Conservation (phyloP, 352 stramenopile genomes). For the Globisporangium orthogonon region DNA sequence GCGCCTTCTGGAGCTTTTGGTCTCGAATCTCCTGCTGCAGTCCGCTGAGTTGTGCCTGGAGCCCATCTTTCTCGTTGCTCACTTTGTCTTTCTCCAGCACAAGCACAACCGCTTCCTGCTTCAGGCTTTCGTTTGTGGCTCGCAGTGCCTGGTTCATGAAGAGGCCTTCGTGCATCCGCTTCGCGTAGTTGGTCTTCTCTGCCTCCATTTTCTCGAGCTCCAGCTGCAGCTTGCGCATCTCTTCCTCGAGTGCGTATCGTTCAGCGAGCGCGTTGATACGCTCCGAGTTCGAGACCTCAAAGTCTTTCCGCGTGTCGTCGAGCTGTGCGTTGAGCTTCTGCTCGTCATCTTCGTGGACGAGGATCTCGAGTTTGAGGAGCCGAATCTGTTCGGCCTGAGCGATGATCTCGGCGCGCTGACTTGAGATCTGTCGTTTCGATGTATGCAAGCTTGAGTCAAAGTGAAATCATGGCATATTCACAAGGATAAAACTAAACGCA, state of each 20-base stretch:
- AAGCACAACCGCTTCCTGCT: slow-evolving; percentile 44
- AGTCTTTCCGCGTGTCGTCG: slow-evolving; percentile 49
- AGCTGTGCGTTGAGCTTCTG: slow-evolving; percentile 55
- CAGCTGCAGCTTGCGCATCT: slow-evolving; percentile 47
- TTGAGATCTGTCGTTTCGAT: slow-evolving; percentile 21
- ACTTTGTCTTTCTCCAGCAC: slow-evolving; percentile 61
- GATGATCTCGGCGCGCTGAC: slow-evolving; percentile 27
- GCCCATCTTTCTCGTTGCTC: slow-evolving; percentile 24
- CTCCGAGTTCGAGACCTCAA: slow-evolving; percentile 62
- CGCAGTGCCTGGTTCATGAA: slow-evolving; percentile 75
- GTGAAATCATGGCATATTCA: background rate
- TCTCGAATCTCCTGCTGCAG: slow-evolving; percentile 24
- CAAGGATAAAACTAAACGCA: slow-evolving; percentile 6
- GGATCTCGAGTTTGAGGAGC: slow-evolving; percentile 53
- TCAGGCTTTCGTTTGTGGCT: slow-evolving; percentile 53
- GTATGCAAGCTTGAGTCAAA: background rate
- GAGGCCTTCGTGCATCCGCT: slow-evolving; percentile 63
- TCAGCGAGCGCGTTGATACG: slow-evolving; percentile 57
- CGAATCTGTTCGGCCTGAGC: slow-evolving; percentile 42
- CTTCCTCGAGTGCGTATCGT: slow-evolving; percentile 48
- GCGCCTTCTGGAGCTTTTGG: slow-evolving; percentile 28
- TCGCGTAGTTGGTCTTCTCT: slow-evolving; percentile 56
- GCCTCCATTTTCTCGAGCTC: slow-evolving; percentile 44
- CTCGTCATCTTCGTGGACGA: slow-evolving; percentile 63
- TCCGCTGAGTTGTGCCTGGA: slow-evolving; percentile 26